A percentile compares a stretch with the other conserved stretches of the same genome.
Conservation (phyloP, 768 basidiomycete species). For the Calocybe gangraenosa region DNA sequence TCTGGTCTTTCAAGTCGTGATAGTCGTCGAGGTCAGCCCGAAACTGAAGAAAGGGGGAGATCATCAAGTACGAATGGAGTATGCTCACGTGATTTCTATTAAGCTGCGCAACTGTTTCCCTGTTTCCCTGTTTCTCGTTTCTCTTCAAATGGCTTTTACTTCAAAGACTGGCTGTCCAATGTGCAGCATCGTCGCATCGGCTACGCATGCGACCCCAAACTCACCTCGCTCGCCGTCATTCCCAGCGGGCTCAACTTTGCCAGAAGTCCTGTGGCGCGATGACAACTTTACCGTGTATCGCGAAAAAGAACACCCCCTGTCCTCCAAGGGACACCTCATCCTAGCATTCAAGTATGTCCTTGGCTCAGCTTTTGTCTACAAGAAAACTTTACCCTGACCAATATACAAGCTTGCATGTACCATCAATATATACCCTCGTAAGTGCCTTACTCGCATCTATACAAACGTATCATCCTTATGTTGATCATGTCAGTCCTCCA, state of each 20-base stretch:
- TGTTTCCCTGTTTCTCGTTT: no score
- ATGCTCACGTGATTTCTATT: conserved; percentile 12
- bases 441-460: conserved; percentile 22
- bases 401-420: conserved; percentile 61
- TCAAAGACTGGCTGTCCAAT: conserved; percentile 71
- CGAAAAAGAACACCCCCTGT: conserved; percentile 67
- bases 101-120: conserved; percentile 6
- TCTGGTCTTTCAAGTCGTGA: conserved; percentile 83
- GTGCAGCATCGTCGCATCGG: conserved; percentile 66
- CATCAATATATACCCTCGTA: conserved; percentile 71
- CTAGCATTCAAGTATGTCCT: conserved; percentile 69
- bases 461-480: conserved; percentile 3
- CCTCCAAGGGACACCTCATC: conserved; percentile 68
- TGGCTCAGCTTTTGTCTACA: background rate
- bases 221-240: conserved; percentile 44
- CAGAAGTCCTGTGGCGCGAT: conserved; percentile 71
- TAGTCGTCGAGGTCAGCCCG: conserved; percentile 74
- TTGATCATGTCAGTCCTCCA: conserved; percentile 50
- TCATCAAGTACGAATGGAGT: conserved; percentile 17
- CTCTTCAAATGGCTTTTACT: conserved; percentile 43
- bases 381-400: conserved; percentile 1
- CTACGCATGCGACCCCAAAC: conserved; percentile 39
- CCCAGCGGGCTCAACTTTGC: conserved; percentile 41
- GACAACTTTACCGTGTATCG: conserved; percentile 74
- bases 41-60: conserved; percentile 52